phyloP scores from a whole-genome alignment of 2,329 filamentous ascomycete genomes.

The Fusarium xyrophilum region DNA sequence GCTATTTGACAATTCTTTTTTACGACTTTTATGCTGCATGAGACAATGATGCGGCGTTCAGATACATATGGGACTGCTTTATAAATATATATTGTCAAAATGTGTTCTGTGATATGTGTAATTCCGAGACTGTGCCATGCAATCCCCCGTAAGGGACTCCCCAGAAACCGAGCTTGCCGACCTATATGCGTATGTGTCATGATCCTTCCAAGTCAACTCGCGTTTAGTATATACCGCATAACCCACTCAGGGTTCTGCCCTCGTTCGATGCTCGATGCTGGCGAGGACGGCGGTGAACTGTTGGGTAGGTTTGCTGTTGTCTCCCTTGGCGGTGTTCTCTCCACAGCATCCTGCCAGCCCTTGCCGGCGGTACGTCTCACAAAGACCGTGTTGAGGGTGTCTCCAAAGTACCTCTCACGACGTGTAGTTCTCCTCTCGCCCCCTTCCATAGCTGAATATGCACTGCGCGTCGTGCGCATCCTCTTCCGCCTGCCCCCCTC shows the following conservation, averaged over 20 bases:
- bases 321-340: constrained; percentile 22
- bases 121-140: constrained; percentile 10
- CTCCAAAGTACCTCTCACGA: constrained; percentile 74
- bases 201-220: not conserved
- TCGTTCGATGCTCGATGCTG: constrained; percentile 8
- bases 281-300: constrained; percentile 27
- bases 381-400: constrained; percentile 63
- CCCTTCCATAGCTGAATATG: constrained; percentile 78
- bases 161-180: not conserved
- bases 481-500: constrained; percentile 61
- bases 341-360: constrained; percentile 47
- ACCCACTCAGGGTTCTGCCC: not conserved
- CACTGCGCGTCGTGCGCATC: constrained; percentile 74
- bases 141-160: constrained; percentile 15
- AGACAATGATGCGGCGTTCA: constrained; percentile 1
- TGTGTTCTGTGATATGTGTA: constrained; percentile 5
- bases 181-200: constrained; percentile 8
- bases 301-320: constrained; percentile 16
- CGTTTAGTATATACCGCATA: constrained; percentile 15
- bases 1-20: not conserved
- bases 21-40: constrained; percentile 1
- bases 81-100: constrained; percentile 2
- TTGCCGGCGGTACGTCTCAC: constrained; percentile 70
- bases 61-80: not conserved
- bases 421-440: constrained; percentile 71